These are phyloP conservation scores for Trametes polyzona DNA, from an alignment of 1,284 basidiomycete genomes.

Conservation along the genomic window DNA sequence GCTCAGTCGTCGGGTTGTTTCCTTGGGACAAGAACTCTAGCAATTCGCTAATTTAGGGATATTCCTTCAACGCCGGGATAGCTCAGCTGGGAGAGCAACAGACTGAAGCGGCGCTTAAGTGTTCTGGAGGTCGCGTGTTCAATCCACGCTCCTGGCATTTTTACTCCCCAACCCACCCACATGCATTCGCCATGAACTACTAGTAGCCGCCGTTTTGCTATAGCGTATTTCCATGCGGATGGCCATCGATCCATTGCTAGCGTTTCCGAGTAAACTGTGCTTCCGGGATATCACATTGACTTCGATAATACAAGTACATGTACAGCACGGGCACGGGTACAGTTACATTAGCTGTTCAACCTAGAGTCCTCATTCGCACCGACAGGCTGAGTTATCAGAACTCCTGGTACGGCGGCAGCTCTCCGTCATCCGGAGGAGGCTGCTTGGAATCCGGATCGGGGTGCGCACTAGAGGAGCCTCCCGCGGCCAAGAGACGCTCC, in stretches of 20 bases:
- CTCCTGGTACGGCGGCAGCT: constrained; percentile 71
- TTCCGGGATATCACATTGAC: too few relatives aligned
- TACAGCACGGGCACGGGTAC: neutral
- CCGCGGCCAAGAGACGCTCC: constrained; percentile 51
- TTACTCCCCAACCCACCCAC: too few relatives aligned
- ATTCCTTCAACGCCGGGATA: constrained; percentile 54
- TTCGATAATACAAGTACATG: neutral
- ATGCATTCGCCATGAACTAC: too few relatives aligned
- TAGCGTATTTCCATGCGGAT: too few relatives aligned
- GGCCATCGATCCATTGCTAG: too few relatives aligned
- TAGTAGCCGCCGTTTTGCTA: too few relatives aligned
- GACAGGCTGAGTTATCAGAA: constrained; percentile 34
- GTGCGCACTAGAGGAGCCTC: constrained; percentile 23
- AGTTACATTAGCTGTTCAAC: neutral
- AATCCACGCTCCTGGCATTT: too few relatives aligned
- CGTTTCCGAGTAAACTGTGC: too few relatives aligned
- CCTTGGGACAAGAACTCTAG: too few relatives aligned
- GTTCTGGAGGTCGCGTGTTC: neutral
- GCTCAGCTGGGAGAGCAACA: constrained; percentile 84
- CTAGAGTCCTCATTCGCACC: neutral
- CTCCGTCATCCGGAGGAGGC: constrained; percentile 45
- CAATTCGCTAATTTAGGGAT: too few relatives aligned
- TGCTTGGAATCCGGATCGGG: constrained; percentile 20
- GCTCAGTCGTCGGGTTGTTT: neutral
- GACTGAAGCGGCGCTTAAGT: constrained; percentile 56